phyloP scores from a whole-genome alignment of 345 rosid genomes.

The Sisymbrium irio region DNA sequence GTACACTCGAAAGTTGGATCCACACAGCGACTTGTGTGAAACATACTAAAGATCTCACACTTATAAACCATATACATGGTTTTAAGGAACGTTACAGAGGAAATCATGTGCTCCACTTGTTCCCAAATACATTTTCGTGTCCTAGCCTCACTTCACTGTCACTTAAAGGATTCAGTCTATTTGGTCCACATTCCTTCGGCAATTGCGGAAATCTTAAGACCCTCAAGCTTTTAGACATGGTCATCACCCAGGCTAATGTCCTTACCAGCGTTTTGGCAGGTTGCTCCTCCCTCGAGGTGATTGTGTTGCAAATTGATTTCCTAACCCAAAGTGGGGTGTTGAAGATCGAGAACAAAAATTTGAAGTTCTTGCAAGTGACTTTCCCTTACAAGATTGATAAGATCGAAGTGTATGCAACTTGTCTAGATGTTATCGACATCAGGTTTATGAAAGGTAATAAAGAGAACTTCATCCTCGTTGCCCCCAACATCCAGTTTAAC shows the following conservation, averaged over 20 bases:
- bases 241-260: background rate
- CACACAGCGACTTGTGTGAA: background rate
- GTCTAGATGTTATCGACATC: constrained; percentile 17
- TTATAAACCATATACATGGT: background rate
- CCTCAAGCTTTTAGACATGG: constrained; percentile 1
- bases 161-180: background rate
- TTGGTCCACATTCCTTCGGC: background rate
- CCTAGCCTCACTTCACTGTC: constrained; percentile 12
- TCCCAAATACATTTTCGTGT: background rate
- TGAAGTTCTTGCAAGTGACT: constrained; percentile 5
- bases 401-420: background rate
- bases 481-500: background rate
- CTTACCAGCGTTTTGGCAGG: background rate
- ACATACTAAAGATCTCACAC: background rate
- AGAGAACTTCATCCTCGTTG: background rate
- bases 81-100: background rate
- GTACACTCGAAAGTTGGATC: constrained; percentile 10
- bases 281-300: constrained; percentile 25
- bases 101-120: background rate
- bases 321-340: background rate
- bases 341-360: constrained; percentile 16
- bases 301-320: background rate
- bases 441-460: background rate
- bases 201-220: constrained; percentile 9
- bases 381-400: background rate